These are phyloP conservation scores for Aspergillus campestris DNA, from an alignment of 495 filamentous ascomycete genomes.

Conservation along the genomic window DNA sequence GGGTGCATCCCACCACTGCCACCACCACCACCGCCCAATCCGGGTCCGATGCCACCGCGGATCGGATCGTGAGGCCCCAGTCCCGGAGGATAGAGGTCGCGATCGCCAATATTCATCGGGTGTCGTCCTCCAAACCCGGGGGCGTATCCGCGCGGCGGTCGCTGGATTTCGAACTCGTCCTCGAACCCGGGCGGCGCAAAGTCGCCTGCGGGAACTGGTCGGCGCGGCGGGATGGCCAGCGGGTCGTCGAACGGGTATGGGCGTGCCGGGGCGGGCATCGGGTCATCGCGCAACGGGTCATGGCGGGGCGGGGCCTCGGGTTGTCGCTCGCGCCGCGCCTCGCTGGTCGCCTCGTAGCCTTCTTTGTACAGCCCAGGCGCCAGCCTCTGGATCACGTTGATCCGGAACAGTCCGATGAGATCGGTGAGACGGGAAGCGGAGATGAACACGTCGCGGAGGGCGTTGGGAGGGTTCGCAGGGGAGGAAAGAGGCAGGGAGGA, in stretches of 20 bases:
- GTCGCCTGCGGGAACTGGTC: constrained; percentile 63
- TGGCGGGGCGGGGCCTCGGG: constrained; percentile 26
- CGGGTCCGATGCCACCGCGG: constrained; percentile 50
- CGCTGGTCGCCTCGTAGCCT: constrained; percentile 56
- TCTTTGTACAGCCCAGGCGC: constrained; percentile 66
- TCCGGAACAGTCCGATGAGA: constrained; percentile 58
- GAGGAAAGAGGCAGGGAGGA: constrained; percentile 48
- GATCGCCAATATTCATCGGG: constrained; percentile 62
- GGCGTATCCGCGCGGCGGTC: constrained; percentile 48
- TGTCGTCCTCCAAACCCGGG: constrained; percentile 41
- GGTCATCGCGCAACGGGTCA: constrained; percentile 47
- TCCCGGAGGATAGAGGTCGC: constrained; percentile 82
- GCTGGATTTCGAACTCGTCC: constrained; percentile 80
- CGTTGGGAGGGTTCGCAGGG: constrained; percentile 23
- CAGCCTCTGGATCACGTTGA: constrained; percentile 72
- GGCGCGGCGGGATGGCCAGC: constrained; percentile 51
- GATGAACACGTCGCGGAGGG: constrained; percentile 66
- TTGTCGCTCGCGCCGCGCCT: constrained; percentile 17
- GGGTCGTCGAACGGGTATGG: constrained; percentile 64
- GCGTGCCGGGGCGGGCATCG: constrained; percentile 47
- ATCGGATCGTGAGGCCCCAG: constrained; percentile 80
- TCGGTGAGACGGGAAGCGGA: constrained; percentile 58
- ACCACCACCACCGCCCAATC: constrained; percentile 37
- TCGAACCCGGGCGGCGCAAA: constrained; percentile 87
- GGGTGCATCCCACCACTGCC: constrained; percentile 86